A percentile compares a stretch with the other conserved stretches of the same genome.
Conservation (phyloP, 2,329 filamentous ascomycete species). For the Sclerotinia borealis region DNA sequence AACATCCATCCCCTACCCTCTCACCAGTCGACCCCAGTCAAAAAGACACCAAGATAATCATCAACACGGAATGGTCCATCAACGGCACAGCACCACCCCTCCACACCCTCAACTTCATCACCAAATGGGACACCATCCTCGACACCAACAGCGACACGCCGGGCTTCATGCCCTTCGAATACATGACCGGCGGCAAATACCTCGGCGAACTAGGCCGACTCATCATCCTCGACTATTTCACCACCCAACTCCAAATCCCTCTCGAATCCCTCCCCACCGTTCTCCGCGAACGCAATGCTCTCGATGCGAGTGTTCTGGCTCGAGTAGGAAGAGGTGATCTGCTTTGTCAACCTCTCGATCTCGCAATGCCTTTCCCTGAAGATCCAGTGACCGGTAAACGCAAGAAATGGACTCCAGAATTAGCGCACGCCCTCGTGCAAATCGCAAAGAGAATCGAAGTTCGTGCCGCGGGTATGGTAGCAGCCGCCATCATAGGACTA, state of each 20-base stretch:
- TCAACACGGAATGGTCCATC: conserved; percentile 84
- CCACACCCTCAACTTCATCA: conserved; percentile 56
- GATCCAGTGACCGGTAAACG: background rate
- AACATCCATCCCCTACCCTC: conserved; percentile 45
- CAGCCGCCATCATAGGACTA: conserved; percentile 65
- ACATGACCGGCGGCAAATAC: conserved; percentile 94
- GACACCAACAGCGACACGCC: conserved; percentile 64
- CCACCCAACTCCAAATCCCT: conserved; percentile 32
- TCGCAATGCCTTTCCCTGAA: background rate
- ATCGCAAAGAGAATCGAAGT: conserved; percentile 66
- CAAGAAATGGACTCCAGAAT: conserved; percentile 54
- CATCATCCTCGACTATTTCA: conserved; percentile 82
- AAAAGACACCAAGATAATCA: conserved; percentile 57
- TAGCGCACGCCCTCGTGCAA: conserved; percentile 54
- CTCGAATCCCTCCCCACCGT: conserved; percentile 17
- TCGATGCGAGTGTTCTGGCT: conserved; percentile 9
- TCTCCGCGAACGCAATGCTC: conserved; percentile 35
- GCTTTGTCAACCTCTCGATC: background rate
- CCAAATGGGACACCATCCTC: conserved; percentile 62
- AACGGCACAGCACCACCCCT: conserved; percentile 66
- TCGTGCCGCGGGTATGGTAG: conserved; percentile 67
- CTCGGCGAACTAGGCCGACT: conserved; percentile 77
- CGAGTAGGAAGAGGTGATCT: background rate
- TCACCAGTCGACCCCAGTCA: conserved; percentile 31
- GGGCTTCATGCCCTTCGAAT: conserved; percentile 91